A percentile compares a stretch with the other conserved stretches of the same genome.
Evolutionary conservation across 202 grass and related monocot genomes (phyloP).

Genomic region (Setaria viridis): DNA sequence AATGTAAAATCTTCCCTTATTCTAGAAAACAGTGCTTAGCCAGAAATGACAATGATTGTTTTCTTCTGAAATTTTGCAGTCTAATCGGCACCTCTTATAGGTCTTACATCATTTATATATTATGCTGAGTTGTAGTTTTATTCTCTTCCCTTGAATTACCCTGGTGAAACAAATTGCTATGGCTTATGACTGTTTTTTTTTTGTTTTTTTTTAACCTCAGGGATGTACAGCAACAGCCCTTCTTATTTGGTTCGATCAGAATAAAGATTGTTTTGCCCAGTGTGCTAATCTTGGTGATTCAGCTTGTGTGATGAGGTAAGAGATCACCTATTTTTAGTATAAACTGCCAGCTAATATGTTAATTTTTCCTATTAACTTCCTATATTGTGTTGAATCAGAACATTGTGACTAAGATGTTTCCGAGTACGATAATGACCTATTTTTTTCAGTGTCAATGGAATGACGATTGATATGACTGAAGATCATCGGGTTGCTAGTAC

Average conservation of each 20-base stretch:
- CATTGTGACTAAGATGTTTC: not conserved
- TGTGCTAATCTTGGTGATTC: conserved; percentile 96
- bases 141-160: conserved; percentile 9
- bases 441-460: conserved; percentile 65
- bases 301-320: conserved; percentile 75
- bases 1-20: conserved; percentile 11
- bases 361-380: not conserved
- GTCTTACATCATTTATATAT: conserved; percentile 14
- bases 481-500: conserved; percentile 83
- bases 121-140: conserved; percentile 7
- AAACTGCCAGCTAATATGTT: not conserved
- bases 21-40: not conserved
- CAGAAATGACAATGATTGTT: not conserved
- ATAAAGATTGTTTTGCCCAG: conserved; percentile 79
- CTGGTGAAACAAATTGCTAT: conserved; percentile 4
- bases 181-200: not conserved
- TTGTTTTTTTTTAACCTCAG: conserved; percentile 45
- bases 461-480: conserved; percentile 70
- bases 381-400: not conserved
- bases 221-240: conserved; percentile 87
- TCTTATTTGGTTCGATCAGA: conserved; percentile 78
- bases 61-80: conserved; percentile 23
- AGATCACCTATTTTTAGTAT: not conserved
- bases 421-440: not conserved
- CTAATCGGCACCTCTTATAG: not conserved